Base-by-base conservation (phyloP, 106 monocot genomes). In the Apostasia ramifera region DNA sequence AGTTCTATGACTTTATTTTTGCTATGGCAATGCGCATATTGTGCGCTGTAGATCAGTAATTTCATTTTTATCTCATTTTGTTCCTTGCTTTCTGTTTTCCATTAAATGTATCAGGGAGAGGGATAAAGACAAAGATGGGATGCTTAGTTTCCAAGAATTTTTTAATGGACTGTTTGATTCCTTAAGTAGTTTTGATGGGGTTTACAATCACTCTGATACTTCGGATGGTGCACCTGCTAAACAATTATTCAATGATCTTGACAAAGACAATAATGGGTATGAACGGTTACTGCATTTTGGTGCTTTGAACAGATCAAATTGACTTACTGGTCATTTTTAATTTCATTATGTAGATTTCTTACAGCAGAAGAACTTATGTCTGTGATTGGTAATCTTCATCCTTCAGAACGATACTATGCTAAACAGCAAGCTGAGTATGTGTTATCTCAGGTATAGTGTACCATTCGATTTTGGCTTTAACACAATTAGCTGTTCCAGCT, bases 61-160 rank as follows among this genome's bases (percentile, higher is more conserved):
- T 26, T 26, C 26, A 26, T 26, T 26, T 26, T 26, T 26, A 26
- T 26, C 26, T 26, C 26, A 26, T 26, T 26, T 26, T 53, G 51
- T 42, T n/a, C 14, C n/a, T 40, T 45, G 43, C 44, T 63, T 53
- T 38, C 46, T 40, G 7, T 41, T 55, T 8, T 61, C 43, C 39
- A 44, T 42, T 69, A 47, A 4, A 45, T 48, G 3, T 66, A 55
- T 76, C 72, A 98, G 98, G 75, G 79, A 89, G 72, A 92, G 85
- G 68, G 98, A 98, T 67, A 83, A 61, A 68, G 87, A 93, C 62
- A 81, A 73, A 75, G 93, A 93, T 80, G 93, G 98, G 42, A 98
- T 90, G 66, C 87, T 93, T 13, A 78, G 80, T 68, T 93, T 98
- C 55, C 72, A 90, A 80, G 98, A 93, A 74, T 98, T 69, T 74